phyloP scores from a whole-genome alignment of 2,329 filamentous ascomycete species.

The Diaporthe australafricana region DNA sequence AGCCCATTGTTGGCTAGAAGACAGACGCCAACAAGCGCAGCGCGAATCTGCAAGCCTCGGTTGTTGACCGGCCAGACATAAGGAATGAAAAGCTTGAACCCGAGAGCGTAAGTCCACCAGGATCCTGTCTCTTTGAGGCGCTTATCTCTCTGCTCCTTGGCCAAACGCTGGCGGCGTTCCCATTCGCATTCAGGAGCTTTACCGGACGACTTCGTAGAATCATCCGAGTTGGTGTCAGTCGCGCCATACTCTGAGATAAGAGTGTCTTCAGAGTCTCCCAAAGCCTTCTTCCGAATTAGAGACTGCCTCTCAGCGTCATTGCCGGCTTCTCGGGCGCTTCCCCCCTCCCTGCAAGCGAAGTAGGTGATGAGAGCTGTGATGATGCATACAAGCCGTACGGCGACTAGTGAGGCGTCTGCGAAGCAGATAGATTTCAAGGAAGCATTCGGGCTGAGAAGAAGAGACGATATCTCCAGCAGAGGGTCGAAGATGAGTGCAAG shows the following conservation, averaged over 20 bases:
- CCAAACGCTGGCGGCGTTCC: slow-evolving; percentile 64
- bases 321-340: slow-evolving; percentile 40
- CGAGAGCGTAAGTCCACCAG: slow-evolving; percentile 81
- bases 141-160: slow-evolving; percentile 71
- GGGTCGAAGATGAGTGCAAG: slow-evolving; percentile 69
- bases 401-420: slow-evolving; percentile 46
- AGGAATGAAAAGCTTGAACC: slow-evolving; percentile 81
- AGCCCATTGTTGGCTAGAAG: slow-evolving; percentile 78
- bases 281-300: slow-evolving; percentile 59
- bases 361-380: slow-evolving; percentile 50
- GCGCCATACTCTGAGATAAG: slow-evolving; percentile 34
- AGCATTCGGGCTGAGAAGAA: slow-evolving; percentile 33
- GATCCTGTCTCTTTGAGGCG: slow-evolving; percentile 79
- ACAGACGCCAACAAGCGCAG: slow-evolving; percentile 74
- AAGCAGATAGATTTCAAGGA: slow-evolving; percentile 38
- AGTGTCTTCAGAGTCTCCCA: slow-evolving; percentile 39
- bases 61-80: slow-evolving; percentile 82
- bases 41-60: slow-evolving; percentile 73
- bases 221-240: slow-evolving; percentile 27
- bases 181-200: slow-evolving; percentile 63
- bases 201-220: slow-evolving; percentile 41
- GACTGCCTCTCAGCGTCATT: slow-evolving; percentile 70
- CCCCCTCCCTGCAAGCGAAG: slow-evolving; percentile 40
- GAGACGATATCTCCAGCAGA: slow-evolving; percentile 48
- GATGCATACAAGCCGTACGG: slow-evolving; percentile 49